Evolutionary conservation across 108 stramenopile genomes (phyloP), one percentile per base, ranked within the genome.

Genomic region (Stephanodiscus minutulus): DNA sequence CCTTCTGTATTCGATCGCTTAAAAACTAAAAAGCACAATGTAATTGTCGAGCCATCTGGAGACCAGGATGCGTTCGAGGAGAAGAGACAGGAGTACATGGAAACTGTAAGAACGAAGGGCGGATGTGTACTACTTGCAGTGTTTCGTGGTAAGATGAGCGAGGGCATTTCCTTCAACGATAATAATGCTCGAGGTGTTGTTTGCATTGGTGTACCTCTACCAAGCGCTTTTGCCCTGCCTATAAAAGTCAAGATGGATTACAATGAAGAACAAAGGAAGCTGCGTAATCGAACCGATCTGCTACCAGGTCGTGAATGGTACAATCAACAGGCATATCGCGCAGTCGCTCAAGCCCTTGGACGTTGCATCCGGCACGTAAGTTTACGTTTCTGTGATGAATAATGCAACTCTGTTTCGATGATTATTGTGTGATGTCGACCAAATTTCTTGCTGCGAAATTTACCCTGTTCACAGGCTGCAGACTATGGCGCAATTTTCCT

Each of bases 401-500:
- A 39, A 39, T 39, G 11, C 11, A 1, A 8, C 39, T 39, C 39
- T 39, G 11, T 39, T 39, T 1, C 39, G 8, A 33, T 33, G 5
- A 4, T 33, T 5, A 5, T 33, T 11, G 39, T 39, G 7, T 39
- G 3, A 39, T 39, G 10, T 8, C 9, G 11, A 39, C 9, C 39
- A 4, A 8, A 39, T 11, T 8, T 39, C 1, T 11, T 39, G 35
- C 35, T 35, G 35, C 6, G 3, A 35, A 35, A 35, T 35, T 5
- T 6, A 6, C 35, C n/a, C n/a, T n/a, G 31, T 33, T 33, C 5
- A 5, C 11, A 39, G 39, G 76, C 78, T 50, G 86, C 82, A 24
- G 97, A 97, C 64, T 96, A 88, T 77, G 97, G 97, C 17, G 84
- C 91, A 13, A 82, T 97, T 10, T 72, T 96, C 22, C 58, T 97